Conservation (phyloP, 208 protist species). For the Vickermania ingenoplastis region DNA sequence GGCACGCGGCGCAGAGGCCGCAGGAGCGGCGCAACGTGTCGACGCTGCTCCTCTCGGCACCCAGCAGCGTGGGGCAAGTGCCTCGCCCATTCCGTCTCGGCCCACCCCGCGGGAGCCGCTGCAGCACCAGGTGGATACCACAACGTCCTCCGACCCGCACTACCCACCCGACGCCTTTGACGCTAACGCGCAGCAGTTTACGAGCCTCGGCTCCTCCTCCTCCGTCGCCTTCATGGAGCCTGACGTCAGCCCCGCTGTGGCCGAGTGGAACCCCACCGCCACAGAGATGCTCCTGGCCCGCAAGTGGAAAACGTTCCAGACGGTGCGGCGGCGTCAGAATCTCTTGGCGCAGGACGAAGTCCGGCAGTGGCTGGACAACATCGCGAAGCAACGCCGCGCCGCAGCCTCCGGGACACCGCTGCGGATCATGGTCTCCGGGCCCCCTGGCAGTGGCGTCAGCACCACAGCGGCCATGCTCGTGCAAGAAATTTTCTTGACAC, state of each 20-base stretch:
- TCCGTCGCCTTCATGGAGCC: not conserved
- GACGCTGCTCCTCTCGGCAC: not conserved
- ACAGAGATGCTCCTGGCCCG: not conserved
- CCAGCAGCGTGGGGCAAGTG: not conserved
- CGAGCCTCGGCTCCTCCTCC: not conserved
- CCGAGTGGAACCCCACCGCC: not conserved
- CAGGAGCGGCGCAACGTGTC: not conserved
- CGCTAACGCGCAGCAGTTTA: too few relatives aligned
- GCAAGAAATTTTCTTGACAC: constrained; percentile 4
- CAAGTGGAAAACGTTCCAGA: not conserved
- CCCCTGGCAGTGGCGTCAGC: constrained; percentile 54
- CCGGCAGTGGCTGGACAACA: not conserved
- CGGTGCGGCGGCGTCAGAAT: not conserved
- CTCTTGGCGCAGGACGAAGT: not conserved
- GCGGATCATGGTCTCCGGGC: constrained; percentile 47
- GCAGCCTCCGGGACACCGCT: not conserved
- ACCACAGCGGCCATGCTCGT: constrained; percentile 29
- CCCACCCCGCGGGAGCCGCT: not conserved
- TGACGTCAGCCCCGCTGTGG: not conserved
- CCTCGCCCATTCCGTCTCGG: not conserved
- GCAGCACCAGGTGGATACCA: not conserved
- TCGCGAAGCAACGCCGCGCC: not conserved
- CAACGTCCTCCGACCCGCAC: not conserved
- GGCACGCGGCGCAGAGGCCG: constrained; percentile 2
- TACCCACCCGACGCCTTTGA: not conserved